Evolutionary conservation across 345 rosid genomes (phyloP).

Genomic region (Gossypium stocksii): DNA sequence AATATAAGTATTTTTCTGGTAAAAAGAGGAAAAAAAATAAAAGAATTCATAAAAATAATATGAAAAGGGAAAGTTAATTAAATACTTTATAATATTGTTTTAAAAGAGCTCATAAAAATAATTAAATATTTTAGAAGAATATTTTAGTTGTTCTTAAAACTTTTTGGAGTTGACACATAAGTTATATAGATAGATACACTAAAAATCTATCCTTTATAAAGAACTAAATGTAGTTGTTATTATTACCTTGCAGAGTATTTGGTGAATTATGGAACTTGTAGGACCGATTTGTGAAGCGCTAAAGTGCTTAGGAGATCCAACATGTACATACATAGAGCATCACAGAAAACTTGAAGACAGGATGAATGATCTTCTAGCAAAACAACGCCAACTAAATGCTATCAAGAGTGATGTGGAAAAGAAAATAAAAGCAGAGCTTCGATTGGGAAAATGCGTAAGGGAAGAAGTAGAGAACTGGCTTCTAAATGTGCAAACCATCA

Average conservation of each 20-base stretch:
- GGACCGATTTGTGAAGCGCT: not conserved
- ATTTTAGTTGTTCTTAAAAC: too few species aligned
- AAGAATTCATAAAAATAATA: too few species aligned
- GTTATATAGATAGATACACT: not conserved
- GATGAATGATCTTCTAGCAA: not conserved
- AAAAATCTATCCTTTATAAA: not conserved
- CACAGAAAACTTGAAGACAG: not conserved
- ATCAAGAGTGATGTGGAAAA: not conserved
- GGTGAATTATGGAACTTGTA: conserved; percentile 5
- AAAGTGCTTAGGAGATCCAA: not conserved
- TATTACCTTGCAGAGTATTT: not conserved
- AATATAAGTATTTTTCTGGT: too few species aligned
- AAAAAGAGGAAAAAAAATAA: too few species aligned
- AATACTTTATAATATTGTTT: too few species aligned
- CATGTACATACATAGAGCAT: not conserved
- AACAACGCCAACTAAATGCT: not conserved
- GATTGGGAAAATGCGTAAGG: not conserved
- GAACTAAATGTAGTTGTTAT: not conserved
- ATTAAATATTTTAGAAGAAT: too few species aligned
- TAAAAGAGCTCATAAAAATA: too few species aligned
- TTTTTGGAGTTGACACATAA: too few species aligned
- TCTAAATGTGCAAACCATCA: not conserved
- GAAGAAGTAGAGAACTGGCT: not conserved
- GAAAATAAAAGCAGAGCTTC: not conserved
- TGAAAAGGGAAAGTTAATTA: too few species aligned